phyloP scores from a whole-genome alignment of 116 monocot species.

The Zostera marina region DNA sequence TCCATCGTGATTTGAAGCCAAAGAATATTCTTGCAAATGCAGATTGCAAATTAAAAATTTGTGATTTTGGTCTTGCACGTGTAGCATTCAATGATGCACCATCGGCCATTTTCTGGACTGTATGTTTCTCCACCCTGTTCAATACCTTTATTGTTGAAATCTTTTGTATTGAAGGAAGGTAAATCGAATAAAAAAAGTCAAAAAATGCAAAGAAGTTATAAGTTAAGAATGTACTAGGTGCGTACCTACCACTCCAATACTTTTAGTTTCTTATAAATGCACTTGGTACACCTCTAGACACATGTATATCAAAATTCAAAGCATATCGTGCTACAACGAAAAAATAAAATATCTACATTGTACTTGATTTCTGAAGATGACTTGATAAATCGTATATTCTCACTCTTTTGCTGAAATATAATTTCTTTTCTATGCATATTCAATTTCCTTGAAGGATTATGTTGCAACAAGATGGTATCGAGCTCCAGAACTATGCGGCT shows the following conservation, averaged over 20 bases:
- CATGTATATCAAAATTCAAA: too few relatives aligned
- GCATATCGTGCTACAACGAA: too few relatives aligned
- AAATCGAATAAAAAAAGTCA: too few relatives aligned
- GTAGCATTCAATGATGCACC: conserved; percentile 23
- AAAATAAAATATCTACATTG: too few relatives aligned
- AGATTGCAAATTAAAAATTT: conserved; percentile 36
- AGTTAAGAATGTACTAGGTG: too few relatives aligned
- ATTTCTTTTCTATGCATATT: neutral
- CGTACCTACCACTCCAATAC: too few relatives aligned
- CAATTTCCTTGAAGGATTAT: conserved; percentile 32
- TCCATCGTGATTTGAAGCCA: conserved; percentile 57
- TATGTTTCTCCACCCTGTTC: conserved; percentile 1
- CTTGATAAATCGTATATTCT: too few relatives aligned
- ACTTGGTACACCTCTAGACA: too few relatives aligned
- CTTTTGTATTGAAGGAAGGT: conserved; percentile 6
- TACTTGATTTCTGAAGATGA: too few relatives aligned
- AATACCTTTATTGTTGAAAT: neutral
- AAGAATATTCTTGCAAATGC: conserved; percentile 27
- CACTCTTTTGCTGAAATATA: neutral
- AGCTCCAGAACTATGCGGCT: conserved; percentile 60
- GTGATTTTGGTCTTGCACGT: conserved; percentile 26
- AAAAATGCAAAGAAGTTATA: too few relatives aligned
- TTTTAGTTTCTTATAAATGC: too few relatives aligned
- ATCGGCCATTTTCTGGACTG: conserved; percentile 24
- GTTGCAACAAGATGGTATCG: conserved; percentile 60